Conservation (phyloP, 768 basidiomycete genomes). For the Epithele typhae region DNA sequence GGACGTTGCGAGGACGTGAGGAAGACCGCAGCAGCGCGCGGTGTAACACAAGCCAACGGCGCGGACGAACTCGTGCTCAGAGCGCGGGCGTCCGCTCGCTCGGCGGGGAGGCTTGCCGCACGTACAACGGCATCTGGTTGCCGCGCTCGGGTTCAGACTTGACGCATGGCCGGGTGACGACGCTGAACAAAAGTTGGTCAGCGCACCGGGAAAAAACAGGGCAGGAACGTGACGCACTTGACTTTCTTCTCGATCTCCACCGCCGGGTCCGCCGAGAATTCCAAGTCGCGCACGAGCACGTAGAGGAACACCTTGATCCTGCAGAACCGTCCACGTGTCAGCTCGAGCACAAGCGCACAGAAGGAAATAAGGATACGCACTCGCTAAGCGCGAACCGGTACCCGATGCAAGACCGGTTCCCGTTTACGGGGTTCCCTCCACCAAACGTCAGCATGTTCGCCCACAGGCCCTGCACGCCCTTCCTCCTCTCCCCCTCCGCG, state of each 20-base stretch:
- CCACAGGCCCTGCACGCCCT: conserved; percentile 46
- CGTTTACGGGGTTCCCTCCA: conserved; percentile 44
- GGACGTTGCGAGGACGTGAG: no score
- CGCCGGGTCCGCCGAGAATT: conserved; percentile 46
- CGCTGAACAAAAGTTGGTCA: conserved; percentile 25
- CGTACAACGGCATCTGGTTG: conserved; percentile 54
- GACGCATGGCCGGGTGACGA: conserved; percentile 55
- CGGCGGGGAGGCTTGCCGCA: conserved; percentile 9
- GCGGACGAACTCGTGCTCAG: no score
- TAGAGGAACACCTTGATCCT: conserved; percentile 64
- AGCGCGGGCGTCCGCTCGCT: no score
- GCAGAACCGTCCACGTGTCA: conserved; percentile 2
- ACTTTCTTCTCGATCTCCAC: conserved; percentile 59
- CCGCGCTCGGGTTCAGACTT: conserved; percentile 49
- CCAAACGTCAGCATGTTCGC: conserved; percentile 53
- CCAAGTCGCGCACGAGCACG: conserved; percentile 52
- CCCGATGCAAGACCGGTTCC: conserved; percentile 58
- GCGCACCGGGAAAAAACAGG: conserved; percentile 6
- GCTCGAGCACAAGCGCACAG: background rate
- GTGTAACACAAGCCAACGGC: no score
- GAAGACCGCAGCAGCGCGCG: no score
- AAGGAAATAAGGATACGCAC: conserved; percentile 35
- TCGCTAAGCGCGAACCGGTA: conserved; percentile 57
- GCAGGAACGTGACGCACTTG: conserved; percentile 43
- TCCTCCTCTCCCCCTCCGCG: background rate